Evolutionary conservation across 2,329 filamentous ascomycete genomes (phyloP).

Genomic region (Biscogniauxia marginata): DNA sequence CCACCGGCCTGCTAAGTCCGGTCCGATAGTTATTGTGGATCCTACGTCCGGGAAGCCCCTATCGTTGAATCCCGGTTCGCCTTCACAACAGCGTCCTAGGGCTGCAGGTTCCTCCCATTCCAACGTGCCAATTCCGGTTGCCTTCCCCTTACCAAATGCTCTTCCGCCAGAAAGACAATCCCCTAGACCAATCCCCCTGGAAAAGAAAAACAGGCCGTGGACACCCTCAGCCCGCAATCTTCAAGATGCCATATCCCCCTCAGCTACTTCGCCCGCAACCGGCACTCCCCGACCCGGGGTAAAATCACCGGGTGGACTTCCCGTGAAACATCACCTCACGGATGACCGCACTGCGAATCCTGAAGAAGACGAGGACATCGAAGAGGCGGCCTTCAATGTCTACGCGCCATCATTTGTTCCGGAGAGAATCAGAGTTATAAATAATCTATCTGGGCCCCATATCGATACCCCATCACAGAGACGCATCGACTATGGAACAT

Average conservation of each 20-base stretch:
- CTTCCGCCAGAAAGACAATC: background rate
- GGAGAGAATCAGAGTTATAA: background rate
- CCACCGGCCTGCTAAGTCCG: background rate
- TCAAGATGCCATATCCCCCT: background rate
- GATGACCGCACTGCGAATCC: too few species aligned
- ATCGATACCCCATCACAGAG: background rate
- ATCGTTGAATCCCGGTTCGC: background rate
- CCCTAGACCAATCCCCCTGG: too few species aligned
- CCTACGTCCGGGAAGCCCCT: background rate
- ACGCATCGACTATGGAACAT: background rate
- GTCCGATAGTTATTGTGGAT: background rate
- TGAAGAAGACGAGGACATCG: background rate
- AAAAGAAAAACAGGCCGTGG: too few species aligned
- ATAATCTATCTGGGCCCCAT: background rate
- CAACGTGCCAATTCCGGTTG: background rate
- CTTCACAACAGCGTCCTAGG: background rate
- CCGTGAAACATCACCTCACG: too few species aligned
- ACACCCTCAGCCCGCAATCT: background rate
- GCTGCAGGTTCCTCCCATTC: background rate
- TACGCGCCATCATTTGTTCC: background rate
- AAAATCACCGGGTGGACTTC: background rate
- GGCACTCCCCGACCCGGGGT: background rate
- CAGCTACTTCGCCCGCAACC: background rate
- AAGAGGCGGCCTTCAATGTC: background rate
- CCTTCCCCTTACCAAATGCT: background rate